phyloP scores from a whole-genome alignment of 2,329 filamentous ascomycete genomes.

The Lasiodiplodia citricola region DNA sequence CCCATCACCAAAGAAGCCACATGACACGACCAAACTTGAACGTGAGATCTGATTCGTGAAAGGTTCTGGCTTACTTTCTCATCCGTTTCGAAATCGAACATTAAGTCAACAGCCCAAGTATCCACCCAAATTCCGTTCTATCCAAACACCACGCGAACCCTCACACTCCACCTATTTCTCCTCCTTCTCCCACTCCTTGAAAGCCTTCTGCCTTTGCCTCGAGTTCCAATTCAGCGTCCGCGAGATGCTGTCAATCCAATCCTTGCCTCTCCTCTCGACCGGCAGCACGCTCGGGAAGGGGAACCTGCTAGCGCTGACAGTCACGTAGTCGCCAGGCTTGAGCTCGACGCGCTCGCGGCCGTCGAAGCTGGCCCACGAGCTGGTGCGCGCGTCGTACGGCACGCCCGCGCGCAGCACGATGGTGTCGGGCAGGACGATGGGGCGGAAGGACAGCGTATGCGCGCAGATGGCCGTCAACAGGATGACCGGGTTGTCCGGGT shows the following conservation, averaged over 20 bases:
- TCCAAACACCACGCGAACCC: background rate
- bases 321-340: slow-evolving; percentile 79
- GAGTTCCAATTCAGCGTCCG: slow-evolving; percentile 83
- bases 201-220: slow-evolving; percentile 74
- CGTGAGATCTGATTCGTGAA: background rate
- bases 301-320: slow-evolving; percentile 78
- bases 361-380: slow-evolving; percentile 97
- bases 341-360: slow-evolving; percentile 83
- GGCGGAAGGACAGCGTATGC: slow-evolving; percentile 91
- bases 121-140: background rate
- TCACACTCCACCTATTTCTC: background rate
- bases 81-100: background rate
- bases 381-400: slow-evolving; percentile 89
- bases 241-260: slow-evolving; percentile 83
- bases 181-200: slow-evolving; percentile 44
- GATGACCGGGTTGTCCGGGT: slow-evolving; percentile 96
- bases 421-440: slow-evolving; percentile 95
- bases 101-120: background rate
- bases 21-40: background rate
- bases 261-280: slow-evolving; percentile 71
- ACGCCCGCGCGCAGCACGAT: slow-evolving; percentile 92
- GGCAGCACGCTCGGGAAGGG: slow-evolving; percentile 80
- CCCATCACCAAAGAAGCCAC: background rate
- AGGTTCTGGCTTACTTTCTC: background rate
- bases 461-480: slow-evolving; percentile 93